A percentile compares a stretch with the other conserved stretches of the same genome.
Conservation (phyloP, 2,329 filamentous ascomycete genomes). For the Clonostachys chloroleuca region DNA sequence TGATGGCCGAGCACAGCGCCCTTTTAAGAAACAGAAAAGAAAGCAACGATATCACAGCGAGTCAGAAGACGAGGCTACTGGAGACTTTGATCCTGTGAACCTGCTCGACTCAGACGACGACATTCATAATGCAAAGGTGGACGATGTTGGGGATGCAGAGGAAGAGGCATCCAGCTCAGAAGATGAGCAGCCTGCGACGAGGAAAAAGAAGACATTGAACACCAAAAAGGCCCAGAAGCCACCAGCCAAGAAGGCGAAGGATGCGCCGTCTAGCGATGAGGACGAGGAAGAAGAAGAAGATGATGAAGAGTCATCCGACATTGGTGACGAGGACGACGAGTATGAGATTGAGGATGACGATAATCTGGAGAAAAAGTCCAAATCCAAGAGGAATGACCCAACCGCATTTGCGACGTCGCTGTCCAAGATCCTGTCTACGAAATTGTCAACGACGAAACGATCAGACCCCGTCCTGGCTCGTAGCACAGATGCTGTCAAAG, state of each 20-base stretch:
- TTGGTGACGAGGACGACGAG: constrained; percentile 23
- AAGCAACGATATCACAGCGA: constrained; percentile 47
- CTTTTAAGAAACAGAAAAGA: constrained; percentile 48
- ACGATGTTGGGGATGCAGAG: constrained; percentile 38
- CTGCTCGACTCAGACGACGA: constrained; percentile 55
- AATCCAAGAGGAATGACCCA: constrained; percentile 88
- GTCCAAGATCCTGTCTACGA: constrained; percentile 86
- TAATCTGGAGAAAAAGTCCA: constrained; percentile 31
- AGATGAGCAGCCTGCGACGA: constrained; percentile 18
- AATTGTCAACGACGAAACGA: constrained; percentile 76
- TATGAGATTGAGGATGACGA: constrained; percentile 14
- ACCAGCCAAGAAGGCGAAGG: constrained; percentile 10
- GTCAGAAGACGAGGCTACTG: constrained; percentile 31
- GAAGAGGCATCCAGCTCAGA: constrained; percentile 30
- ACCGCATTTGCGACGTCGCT: constrained; percentile 88
- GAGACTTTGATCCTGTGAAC: constrained; percentile 44
- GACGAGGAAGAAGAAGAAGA: constrained; percentile 26
- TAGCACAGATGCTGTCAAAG: constrained; percentile 68
- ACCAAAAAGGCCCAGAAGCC: constrained; percentile 15
- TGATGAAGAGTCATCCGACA: constrained; percentile 19
- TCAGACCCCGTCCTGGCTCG: constrained; percentile 89
- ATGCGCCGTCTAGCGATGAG: constrained; percentile 13
- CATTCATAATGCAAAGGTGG: constrained; percentile 45
- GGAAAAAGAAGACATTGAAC: constrained; percentile 20
- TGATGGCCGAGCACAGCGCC: constrained; percentile 25